These are phyloP conservation scores for Huntiella decipiens DNA, from an alignment of 2,329 filamentous ascomycete genomes.

Conservation along the genomic window DNA sequence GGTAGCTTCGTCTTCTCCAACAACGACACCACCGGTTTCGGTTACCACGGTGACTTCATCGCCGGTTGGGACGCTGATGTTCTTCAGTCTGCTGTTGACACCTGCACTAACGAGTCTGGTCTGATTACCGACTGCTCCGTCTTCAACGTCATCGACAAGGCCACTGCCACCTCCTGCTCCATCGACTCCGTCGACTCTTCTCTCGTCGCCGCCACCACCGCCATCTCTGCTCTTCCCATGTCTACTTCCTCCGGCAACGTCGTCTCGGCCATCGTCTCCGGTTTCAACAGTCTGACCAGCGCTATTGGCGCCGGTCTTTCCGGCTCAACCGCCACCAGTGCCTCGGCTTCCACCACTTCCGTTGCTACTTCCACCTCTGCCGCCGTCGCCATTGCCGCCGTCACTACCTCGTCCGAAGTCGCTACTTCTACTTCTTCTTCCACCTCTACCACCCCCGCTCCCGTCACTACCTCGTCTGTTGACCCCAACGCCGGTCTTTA, in stretches of 20 bases:
- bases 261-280: neutral
- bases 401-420: neutral
- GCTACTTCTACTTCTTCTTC: neutral
- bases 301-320: neutral
- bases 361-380: constrained; percentile 7
- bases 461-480: constrained; percentile 14
- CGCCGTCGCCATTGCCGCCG: constrained; percentile 3
- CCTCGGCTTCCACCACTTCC: constrained; percentile 7
- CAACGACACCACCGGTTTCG: constrained; percentile 56
- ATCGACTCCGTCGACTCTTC: constrained; percentile 37
- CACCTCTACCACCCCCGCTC: constrained; percentile 5
- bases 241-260: neutral
- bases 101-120: constrained; percentile 55
- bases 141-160: constrained; percentile 51
- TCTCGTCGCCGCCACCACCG: constrained; percentile 27
- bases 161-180: constrained; percentile 37
- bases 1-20: constrained; percentile 62
- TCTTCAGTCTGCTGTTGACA: constrained; percentile 52
- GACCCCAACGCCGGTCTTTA: constrained; percentile 19
- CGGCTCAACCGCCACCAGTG: neutral
- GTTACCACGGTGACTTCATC: constrained; percentile 67
- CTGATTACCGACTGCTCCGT: constrained; percentile 53
- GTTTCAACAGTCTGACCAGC: no score
- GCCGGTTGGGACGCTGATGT: constrained; percentile 55
- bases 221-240: constrained; percentile 38